phyloP scores from a whole-genome alignment of 2,329 filamentous ascomycete genomes.

The Aaosphaeria arxii region DNA sequence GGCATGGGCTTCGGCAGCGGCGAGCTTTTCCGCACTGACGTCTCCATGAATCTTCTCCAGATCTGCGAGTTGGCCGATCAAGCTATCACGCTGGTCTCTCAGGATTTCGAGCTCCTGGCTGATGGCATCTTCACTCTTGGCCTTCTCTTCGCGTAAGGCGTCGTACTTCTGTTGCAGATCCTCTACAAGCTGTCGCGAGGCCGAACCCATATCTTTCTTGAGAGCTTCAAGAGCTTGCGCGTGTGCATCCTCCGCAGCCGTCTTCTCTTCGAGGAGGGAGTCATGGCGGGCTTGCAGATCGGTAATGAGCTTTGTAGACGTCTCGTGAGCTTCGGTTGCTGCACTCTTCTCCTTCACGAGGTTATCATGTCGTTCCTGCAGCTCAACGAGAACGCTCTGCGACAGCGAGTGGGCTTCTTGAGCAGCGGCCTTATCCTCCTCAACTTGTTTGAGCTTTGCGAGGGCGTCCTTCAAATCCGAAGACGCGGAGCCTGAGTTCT shows the following conservation, averaged over 20 bases:
- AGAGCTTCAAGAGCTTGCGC: slow-evolving; percentile 23
- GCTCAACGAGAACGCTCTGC: slow-evolving; percentile 12
- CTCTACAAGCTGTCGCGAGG: slow-evolving; percentile 22
- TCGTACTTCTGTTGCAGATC: slow-evolving; percentile 23
- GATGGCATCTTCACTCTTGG: slow-evolving; percentile 9
- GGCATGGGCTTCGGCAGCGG: slow-evolving; percentile 17
- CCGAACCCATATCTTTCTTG: slow-evolving; percentile 26
- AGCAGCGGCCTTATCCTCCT: slow-evolving; percentile 14
- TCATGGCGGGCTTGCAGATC: slow-evolving; percentile 30
- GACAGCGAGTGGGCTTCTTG: slow-evolving; percentile 13
- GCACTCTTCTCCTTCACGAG: slow-evolving; percentile 14
- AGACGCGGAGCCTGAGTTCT: slow-evolving; percentile 1
- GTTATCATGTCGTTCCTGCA: slow-evolving; percentile 16
- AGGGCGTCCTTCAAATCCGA: slow-evolving; percentile 1
- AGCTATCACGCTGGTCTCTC: slow-evolving; percentile 12
- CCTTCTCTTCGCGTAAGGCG: slow-evolving; percentile 15
- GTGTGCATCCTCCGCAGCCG: slow-evolving; percentile 26
- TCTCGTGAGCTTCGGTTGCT: slow-evolving; percentile 14
- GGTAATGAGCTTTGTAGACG: slow-evolving; percentile 21
- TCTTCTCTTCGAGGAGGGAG: slow-evolving; percentile 27
- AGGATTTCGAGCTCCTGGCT: slow-evolving; percentile 18
- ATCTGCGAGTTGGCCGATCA: slow-evolving; percentile 18
- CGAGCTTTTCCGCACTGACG: slow-evolving; percentile 11
- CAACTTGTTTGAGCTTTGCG: slow-evolving; percentile 15
- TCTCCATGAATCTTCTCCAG: slow-evolving; percentile 19